Conservation (phyloP, 257 asterid genomes). For the Anisodus acutangulus region DNA sequence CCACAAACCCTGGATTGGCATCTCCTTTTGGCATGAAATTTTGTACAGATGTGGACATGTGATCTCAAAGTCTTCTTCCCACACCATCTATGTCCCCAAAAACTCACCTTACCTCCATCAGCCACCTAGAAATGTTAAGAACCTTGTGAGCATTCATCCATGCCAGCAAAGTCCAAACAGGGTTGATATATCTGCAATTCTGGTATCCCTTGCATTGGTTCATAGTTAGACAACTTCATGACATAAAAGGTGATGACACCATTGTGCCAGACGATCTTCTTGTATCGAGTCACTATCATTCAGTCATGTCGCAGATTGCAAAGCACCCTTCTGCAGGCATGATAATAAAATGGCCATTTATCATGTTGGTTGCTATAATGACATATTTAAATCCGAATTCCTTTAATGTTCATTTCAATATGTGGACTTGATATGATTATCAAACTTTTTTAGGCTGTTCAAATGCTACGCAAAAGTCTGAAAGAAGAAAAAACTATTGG, state of each 20-base stretch:
- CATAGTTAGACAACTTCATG: constrained; percentile 6
- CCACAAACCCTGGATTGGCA: not conserved
- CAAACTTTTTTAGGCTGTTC: constrained; percentile 64
- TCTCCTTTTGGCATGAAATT: constrained; percentile 2
- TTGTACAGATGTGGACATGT: not conserved
- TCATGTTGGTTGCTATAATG: constrained; percentile 26
- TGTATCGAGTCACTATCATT: constrained; percentile 24
- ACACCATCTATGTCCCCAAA: not conserved
- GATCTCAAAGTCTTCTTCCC: not conserved
- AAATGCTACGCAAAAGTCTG: constrained; percentile 68
- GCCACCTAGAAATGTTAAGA: constrained; percentile 7
- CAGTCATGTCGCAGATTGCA: constrained; percentile 1
- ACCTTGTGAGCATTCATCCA: not conserved
- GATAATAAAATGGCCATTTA: constrained; percentile 9
- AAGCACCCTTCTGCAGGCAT: constrained; percentile 23
- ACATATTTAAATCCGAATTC: constrained; percentile 13
- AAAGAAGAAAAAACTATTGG: constrained; percentile 50
- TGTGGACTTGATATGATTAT: constrained; percentile 21
- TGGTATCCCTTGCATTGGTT: constrained; percentile 3
- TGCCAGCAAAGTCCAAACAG: constrained; percentile 8
- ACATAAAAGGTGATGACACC: constrained; percentile 12
- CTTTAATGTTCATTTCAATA: not conserved
- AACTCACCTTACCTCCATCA: not conserved
- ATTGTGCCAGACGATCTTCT: not conserved
- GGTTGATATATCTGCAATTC: not conserved